Conservation (phyloP, 768 basidiomycete genomes). For the Lenzites betulinus region DNA sequence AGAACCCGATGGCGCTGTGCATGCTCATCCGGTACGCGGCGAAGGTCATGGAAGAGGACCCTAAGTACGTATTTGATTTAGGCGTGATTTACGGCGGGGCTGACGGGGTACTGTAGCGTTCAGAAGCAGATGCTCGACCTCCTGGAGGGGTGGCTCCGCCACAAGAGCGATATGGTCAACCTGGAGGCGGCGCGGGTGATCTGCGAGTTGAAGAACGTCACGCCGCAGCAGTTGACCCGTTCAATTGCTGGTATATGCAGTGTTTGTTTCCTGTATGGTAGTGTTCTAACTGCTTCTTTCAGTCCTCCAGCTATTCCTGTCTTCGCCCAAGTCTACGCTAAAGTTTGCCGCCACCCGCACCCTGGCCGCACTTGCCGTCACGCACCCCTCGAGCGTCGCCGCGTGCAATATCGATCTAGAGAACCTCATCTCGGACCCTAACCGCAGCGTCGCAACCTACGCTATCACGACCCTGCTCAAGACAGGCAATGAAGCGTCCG, state of each 20-base stretch:
- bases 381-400: slow-evolving; percentile 84
- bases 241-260: slow-evolving; percentile 77
- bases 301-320: slow-evolving; percentile 96
- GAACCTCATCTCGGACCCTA: slow-evolving; percentile 92
- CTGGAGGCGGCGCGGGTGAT: slow-evolving; percentile 97
- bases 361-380: slow-evolving; percentile 83
- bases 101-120: slow-evolving; percentile 50
- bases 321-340: slow-evolving; percentile 91
- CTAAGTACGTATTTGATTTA: slow-evolving; percentile 71
- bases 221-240: slow-evolving; percentile 75
- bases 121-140: slow-evolving; percentile 93
- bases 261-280: not conserved
- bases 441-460: slow-evolving; percentile 96
- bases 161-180: slow-evolving; percentile 99
- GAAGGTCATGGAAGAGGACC: slow-evolving; percentile 99
- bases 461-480: slow-evolving; percentile 98
- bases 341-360: slow-evolving; percentile 98
- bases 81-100: not conserved
- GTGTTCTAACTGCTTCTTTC: slow-evolving; percentile 2
- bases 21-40: slow-evolving; percentile 98
- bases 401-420: slow-evolving; percentile 96
- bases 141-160: slow-evolving; percentile 91
- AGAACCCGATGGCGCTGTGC: slow-evolving; percentile 96
- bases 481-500: slow-evolving; percentile 99
- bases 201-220: slow-evolving; percentile 91